These are phyloP conservation scores for Cucurbita pepo DNA, from an alignment of 306 rosid species.

Conservation along the genomic window DNA sequence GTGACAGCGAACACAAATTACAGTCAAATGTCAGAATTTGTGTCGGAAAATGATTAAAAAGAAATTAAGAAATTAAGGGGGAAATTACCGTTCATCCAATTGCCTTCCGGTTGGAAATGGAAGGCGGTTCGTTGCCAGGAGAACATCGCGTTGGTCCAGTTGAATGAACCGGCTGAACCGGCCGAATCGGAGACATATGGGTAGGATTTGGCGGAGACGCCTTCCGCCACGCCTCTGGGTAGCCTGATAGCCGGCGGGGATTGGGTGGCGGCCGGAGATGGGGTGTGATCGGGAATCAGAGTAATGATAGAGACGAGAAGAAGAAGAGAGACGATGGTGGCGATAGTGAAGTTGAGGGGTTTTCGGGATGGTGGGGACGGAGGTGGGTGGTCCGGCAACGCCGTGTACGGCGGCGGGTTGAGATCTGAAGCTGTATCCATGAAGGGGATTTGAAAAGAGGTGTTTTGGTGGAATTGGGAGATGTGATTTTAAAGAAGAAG, in stretches of 20 bases:
- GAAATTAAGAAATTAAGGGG: not conserved
- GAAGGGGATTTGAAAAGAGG: not conserved
- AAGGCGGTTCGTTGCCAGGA: constrained; percentile 78
- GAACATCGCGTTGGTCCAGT: constrained; percentile 78
- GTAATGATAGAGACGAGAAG: constrained; percentile 30
- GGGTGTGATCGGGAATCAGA: constrained; percentile 17
- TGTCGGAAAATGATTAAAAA: not conserved
- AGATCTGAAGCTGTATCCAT: not conserved
- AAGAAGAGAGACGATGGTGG: constrained; percentile 12
- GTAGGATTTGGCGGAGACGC: constrained; percentile 67
- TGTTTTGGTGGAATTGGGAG: not conserved
- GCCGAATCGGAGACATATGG: constrained; percentile 9
- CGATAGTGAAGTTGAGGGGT: constrained; percentile 11
- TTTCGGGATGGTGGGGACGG: not conserved
- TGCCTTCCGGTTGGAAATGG: constrained; percentile 57
- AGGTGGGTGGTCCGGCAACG: constrained; percentile 21
- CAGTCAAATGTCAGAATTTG: constrained; percentile 7
- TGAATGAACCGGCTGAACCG: constrained; percentile 17
- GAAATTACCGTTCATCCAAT: constrained; percentile 77
- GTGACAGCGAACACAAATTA: not conserved
- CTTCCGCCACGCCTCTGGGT: constrained; percentile 46
- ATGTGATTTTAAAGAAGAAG: not conserved
- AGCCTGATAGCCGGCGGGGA: not conserved
- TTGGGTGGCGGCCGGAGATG: not conserved
- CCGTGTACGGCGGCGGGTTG: constrained; percentile 1